Base-by-base conservation (phyloP, 208 protist genomes). In the Jaenimonas drosophilae region DNA sequence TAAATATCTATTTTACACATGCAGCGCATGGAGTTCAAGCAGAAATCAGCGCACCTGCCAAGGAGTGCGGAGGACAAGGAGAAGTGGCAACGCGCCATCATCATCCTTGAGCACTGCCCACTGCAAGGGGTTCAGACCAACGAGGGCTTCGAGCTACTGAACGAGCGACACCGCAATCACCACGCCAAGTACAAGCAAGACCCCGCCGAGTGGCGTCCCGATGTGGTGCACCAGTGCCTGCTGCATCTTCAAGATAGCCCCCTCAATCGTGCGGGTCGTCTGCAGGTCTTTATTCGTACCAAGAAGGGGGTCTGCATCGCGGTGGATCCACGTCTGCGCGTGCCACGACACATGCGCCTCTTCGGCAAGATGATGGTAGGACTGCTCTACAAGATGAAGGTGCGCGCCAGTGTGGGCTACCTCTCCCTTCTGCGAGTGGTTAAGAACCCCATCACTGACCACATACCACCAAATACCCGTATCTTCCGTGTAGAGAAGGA, bases 321-420 rank as follows among this genome's bases (percentile, higher is more conserved):
- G 23, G 86, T 99, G 5, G 97, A 99, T 63, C 98, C 98, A 5
- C 82, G 97, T 19, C 89, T 97, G 34, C 87, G 97, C 28, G 97
- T 99, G 24, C 98, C 98, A 20, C 83, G 98, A 30, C 98, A 98
- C 16, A 98, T 97, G 62, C 85, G 96, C 19, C 84, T 98, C 14
- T 99, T 99, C 67, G 75, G 94, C 40, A 96, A 96, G 49, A 91
- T 99, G 58, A 99, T 99, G 96, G 96, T 99, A 11, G 91, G 98
- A 64, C 76, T 99, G 29, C 81, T 99, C 36, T 95, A 98, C 70
- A 98, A 99, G 70, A 85, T 98, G 33, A 97, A 91, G 62, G 98
- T 99, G 56, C 71, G 95, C 34, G 74, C 75, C 37, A 77, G 84
- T 27, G 63, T 70, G 19, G 81, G 81, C 38, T 83, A 91, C 43